These are phyloP conservation scores for Trichoderma pleuroti DNA, from an alignment of 2,329 filamentous ascomycete genomes.

Conservation along the genomic window DNA sequence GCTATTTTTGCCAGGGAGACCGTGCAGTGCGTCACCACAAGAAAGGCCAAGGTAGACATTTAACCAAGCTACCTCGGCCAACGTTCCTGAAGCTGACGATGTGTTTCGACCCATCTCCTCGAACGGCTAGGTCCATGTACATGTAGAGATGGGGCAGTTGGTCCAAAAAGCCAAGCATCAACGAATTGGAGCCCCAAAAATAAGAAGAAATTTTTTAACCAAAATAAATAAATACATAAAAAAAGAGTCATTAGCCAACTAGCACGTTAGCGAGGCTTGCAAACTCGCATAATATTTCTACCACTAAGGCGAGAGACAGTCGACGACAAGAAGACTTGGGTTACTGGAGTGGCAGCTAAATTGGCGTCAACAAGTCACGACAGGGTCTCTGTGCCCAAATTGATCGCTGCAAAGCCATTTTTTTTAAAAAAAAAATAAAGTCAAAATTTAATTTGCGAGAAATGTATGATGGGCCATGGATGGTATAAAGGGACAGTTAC, in stretches of 20 bases:
- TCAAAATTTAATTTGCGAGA: not conserved
- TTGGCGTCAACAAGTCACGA: not conserved
- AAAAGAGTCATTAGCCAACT: not conserved
- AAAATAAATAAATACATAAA: not conserved
- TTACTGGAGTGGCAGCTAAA: not conserved
- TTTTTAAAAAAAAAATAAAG: not conserved
- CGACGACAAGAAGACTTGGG: not conserved
- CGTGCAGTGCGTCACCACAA: not conserved
- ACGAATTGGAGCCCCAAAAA: not conserved
- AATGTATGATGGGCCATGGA: rapidly evolving
- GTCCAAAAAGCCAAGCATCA: not conserved
- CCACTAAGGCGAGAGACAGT: not conserved
- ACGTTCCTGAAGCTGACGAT: not conserved
- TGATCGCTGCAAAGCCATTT: not conserved
- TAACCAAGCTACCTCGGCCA: not conserved
- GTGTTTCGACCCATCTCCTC: not conserved
- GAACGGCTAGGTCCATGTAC: not conserved
- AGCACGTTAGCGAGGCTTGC: not conserved
- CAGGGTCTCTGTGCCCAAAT: not conserved
- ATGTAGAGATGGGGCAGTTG: not conserved
- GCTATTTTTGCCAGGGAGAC: not conserved
- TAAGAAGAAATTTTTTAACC: too few species aligned
- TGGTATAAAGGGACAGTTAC: not conserved
- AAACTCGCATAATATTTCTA: not conserved
- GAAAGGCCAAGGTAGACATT: not conserved